Evolutionary conservation across 768 basidiomycete species (phyloP).

Genomic region (Rhodotorula taiwanensis): DNA sequence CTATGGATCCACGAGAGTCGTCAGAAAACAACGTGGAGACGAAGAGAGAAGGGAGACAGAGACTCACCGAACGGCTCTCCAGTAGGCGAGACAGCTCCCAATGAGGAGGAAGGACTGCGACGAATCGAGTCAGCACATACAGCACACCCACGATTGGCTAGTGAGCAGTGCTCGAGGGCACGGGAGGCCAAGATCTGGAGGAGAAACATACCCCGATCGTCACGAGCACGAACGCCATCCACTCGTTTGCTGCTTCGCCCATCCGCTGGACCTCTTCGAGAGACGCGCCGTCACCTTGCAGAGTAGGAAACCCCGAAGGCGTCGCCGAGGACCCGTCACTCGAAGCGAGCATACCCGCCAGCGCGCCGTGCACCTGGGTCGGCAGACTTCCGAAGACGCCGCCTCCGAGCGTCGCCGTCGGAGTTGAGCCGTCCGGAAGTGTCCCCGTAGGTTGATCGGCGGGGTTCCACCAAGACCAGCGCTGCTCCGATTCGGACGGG

Average conservation of each 20-base stretch:
- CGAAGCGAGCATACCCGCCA: conserved; percentile 15
- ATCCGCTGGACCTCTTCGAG: conserved; percentile 37
- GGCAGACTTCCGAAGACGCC: conserved; percentile 16
- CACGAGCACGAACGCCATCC: conserved; percentile 89
- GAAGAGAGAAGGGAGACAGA: too few species aligned
- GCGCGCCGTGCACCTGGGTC: conserved; percentile 16
- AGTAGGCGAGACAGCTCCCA: conserved; percentile 28
- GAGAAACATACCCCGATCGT: conserved; percentile 67
- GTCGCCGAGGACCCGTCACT: conserved; percentile 2
- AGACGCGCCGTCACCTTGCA: conserved; percentile 28
- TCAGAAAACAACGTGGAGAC: too few species aligned
- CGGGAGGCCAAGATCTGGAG: too few species aligned
- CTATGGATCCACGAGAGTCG: too few species aligned
- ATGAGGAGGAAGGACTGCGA: conserved; percentile 29
- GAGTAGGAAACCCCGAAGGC: conserved; percentile 41
- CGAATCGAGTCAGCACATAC: too few species aligned
- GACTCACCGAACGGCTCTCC: conserved; percentile 29
- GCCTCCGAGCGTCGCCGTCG: conserved; percentile 9
- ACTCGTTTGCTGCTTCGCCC: conserved; percentile 58
- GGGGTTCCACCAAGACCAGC: conserved; percentile 30
- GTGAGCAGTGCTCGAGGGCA: too few species aligned
- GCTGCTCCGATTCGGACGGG: neutral
- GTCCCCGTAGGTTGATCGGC: neutral
- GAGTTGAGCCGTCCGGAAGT: neutral
- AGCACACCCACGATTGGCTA: too few species aligned